Conservation (phyloP, 257 asterid species). For the Ilex aquifolium region DNA sequence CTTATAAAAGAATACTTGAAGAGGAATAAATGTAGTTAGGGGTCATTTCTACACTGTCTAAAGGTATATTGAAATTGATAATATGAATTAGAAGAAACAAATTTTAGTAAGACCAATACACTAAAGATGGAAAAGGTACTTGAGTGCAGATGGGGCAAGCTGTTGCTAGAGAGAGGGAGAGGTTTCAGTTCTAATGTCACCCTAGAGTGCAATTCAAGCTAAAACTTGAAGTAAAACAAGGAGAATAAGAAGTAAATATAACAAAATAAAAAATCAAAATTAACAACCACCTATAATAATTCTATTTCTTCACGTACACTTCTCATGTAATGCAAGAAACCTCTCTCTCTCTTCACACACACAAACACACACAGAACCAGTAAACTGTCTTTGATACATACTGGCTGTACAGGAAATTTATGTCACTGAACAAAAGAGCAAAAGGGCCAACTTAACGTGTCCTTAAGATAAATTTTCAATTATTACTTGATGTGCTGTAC, state of each 20-base stretch:
- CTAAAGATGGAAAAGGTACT: neutral
- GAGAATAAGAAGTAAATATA: neutral
- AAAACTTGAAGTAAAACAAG: constrained; percentile 1
- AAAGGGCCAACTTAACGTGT: no score
- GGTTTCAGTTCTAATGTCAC: constrained; percentile 18
- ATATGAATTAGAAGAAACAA: no score
- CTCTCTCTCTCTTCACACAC: no score
- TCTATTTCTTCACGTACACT: constrained; percentile 18
- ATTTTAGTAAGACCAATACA: no score
- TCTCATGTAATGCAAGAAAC: constrained; percentile 13
- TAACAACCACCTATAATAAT: constrained; percentile 5
- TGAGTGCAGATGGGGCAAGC: constrained; percentile 33
- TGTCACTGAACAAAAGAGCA: no score
- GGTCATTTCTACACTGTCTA: constrained; percentile 2
- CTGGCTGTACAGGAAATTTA: no score
- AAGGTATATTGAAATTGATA: no score
- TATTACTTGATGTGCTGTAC: no score
- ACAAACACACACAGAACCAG: no score
- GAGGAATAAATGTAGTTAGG: constrained; percentile 25
- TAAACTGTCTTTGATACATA: no score
- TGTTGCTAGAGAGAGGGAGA: constrained; percentile 2
- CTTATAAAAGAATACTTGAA: constrained; percentile 14
- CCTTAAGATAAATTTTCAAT: no score
- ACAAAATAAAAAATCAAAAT: constrained; percentile 8
- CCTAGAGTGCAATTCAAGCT: constrained; percentile 16